phyloP scores from a whole-genome alignment of 139 green algal species.

The Nannochloris sp. region DNA sequence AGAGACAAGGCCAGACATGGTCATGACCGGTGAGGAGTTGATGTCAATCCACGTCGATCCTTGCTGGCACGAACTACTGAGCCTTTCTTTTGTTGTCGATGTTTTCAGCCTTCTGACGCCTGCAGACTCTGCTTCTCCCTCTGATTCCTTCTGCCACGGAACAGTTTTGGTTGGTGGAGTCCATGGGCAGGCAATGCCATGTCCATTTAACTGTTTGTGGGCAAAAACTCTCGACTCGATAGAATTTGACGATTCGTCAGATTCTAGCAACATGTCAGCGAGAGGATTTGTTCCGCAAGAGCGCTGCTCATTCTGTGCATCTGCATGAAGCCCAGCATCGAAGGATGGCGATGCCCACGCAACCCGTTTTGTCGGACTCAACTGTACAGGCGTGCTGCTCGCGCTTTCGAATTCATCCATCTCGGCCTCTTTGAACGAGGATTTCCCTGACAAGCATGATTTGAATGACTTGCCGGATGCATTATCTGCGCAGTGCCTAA shows the following conservation, averaged over 20 bases:
- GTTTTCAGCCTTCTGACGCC: no score
- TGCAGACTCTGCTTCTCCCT: no score
- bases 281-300: no score
- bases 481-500: not conserved
- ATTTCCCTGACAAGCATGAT: not conserved
- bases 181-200: not conserved
- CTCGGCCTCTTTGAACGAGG: not conserved
- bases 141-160: not conserved
- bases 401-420: not conserved
- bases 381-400: not conserved
- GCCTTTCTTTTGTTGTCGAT: not conserved
- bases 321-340: no score
- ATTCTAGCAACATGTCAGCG: no score
- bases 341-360: not conserved
- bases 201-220: not conserved
- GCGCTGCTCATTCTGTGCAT: no score
- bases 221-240: not conserved
- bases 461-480: not conserved
- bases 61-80: not conserved
- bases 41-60: not conserved
- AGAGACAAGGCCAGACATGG: slow-evolving; percentile 3
- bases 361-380: not conserved
- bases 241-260: not conserved
- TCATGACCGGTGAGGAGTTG: not conserved
- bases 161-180: not conserved